These are phyloP conservation scores for Saraca asoca DNA, from an alignment of 331 rosid species.

Conservation along the genomic window DNA sequence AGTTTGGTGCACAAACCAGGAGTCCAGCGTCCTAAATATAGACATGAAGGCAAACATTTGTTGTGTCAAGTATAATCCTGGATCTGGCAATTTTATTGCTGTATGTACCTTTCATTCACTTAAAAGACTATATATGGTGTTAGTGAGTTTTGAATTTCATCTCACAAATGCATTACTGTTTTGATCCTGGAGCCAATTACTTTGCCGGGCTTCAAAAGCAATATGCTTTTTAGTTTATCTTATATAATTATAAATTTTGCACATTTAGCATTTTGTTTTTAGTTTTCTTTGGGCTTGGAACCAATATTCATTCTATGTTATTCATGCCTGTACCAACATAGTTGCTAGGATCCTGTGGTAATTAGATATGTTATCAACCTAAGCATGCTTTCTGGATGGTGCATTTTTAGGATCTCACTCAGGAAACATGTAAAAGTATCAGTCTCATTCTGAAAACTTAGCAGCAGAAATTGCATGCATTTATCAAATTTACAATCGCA, in stretches of 20 bases:
- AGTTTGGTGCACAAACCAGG: constrained; percentile 94
- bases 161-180: constrained; percentile 30
- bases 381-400: too few species aligned
- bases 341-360: too few species aligned
- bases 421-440: too few species aligned
- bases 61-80: constrained; percentile 95
- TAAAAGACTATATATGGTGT: constrained; percentile 19
- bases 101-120: constrained; percentile 54
- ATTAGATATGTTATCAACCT: constrained; percentile 13
- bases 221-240: neutral
- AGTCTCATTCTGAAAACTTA: constrained; percentile 15
- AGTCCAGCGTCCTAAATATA: constrained; percentile 83
- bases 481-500: constrained; percentile 11
- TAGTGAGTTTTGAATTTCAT: constrained; percentile 29
- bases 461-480: neutral
- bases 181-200: constrained; percentile 25
- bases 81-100: constrained; percentile 85
- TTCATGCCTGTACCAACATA: too few species aligned
- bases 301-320: too few species aligned
- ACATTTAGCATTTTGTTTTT: neutral
- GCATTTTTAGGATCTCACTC: too few species aligned
- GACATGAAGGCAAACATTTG: constrained; percentile 99
- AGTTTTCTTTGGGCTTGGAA: neutral
- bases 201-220: constrained; percentile 27
- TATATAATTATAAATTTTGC: neutral